These are phyloP conservation scores for Camellia oleifera DNA, from an alignment of 179 eudicot genomes.

Conservation along the genomic window DNA sequence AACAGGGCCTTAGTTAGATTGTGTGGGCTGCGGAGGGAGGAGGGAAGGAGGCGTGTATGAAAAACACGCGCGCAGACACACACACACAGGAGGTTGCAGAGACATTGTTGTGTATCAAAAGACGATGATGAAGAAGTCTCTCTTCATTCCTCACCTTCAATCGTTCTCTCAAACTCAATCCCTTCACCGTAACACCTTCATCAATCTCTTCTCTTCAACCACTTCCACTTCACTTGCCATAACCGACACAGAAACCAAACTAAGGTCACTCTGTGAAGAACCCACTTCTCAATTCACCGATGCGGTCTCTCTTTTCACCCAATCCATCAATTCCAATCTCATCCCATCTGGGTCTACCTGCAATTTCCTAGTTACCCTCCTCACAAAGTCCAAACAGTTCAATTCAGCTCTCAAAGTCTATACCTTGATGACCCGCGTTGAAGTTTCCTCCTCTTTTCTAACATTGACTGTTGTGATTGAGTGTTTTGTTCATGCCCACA, in stretches of 20 bases:
- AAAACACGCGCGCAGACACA: too few species aligned
- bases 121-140: too few species aligned
- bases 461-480: conserved; percentile 52
- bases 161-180: too few species aligned
- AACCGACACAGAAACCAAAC: conserved; percentile 27
- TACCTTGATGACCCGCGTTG: conserved; percentile 40
- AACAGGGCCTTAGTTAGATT: too few species aligned
- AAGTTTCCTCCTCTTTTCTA: conserved; percentile 38
- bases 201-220: background rate
- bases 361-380: conserved; percentile 47
- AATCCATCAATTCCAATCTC: conserved; percentile 26
- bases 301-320: conserved; percentile 38
- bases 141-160: too few species aligned
- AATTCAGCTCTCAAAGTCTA: conserved; percentile 50
- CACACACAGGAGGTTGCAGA: too few species aligned
- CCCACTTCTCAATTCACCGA: conserved; percentile 27
- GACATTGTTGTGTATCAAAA: too few species aligned
- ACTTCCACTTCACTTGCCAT: background rate
- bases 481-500: conserved; percentile 38
- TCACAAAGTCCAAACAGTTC: conserved; percentile 38
- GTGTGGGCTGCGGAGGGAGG: too few species aligned
- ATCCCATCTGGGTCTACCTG: conserved; percentile 40
- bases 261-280: conserved; percentile 36
- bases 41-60: too few species aligned
- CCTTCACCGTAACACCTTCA: too few species aligned